These are phyloP conservation scores for Triticum dicoccoides DNA, from an alignment of 176 grass and related monocot species.

Conservation along the genomic window DNA sequence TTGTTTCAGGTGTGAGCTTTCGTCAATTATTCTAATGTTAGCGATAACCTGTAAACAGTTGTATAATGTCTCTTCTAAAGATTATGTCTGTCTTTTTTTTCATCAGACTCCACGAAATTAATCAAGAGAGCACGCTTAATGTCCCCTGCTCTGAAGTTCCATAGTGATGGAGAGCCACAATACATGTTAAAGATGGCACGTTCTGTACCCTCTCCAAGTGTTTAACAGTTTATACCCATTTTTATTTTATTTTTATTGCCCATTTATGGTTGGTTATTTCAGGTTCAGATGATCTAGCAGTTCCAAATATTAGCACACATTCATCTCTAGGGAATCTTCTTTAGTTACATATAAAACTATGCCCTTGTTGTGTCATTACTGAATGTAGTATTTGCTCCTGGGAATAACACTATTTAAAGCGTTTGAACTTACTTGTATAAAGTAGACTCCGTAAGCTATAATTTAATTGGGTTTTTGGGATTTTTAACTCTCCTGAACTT, in stretches of 20 bases:
- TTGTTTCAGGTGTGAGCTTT: conserved; percentile 41
- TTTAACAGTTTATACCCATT: neutral
- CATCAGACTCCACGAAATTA: conserved; percentile 55
- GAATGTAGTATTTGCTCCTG: neutral
- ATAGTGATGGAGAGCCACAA: conserved; percentile 67
- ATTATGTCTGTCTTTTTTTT: conserved; percentile 26
- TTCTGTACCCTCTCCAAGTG: conserved; percentile 8
- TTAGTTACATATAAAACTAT: neutral
- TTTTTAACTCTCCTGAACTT: neutral
- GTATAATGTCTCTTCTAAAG: conserved; percentile 2
- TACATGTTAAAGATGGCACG: conserved; percentile 76
- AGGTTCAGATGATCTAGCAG: neutral
- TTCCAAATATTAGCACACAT: neutral
- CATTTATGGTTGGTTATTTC: neutral
- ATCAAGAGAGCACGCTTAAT: conserved; percentile 64
- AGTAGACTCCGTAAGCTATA: neutral
- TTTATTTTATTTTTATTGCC: neutral
- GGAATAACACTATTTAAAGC: neutral
- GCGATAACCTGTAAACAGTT: neutral
- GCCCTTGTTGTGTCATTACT: neutral
- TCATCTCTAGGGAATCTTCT: neutral
- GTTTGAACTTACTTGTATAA: neutral
- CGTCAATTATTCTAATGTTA: neutral
- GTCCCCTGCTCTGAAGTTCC: conserved; percentile 61
- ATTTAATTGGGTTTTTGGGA: neutral